Conservation (phyloP, 495 filamentous ascomycete genomes). For the Daldinia concentrica region DNA sequence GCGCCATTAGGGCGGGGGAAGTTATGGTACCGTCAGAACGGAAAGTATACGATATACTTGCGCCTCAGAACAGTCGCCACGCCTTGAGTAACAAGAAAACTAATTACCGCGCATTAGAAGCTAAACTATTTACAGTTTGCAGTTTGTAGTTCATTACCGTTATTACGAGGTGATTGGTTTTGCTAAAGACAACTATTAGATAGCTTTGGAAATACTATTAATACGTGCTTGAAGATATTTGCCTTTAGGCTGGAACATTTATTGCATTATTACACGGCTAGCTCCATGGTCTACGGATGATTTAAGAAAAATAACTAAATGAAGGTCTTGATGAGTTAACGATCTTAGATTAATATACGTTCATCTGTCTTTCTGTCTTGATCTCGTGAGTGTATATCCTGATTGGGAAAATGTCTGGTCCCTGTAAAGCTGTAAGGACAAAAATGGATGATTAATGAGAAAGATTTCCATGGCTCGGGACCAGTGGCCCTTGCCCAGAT, state of each 20-base stretch:
- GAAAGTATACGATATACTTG: constrained; percentile 2
- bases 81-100: neutral
- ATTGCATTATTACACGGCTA: neutral
- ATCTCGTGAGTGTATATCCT: constrained; percentile 21
- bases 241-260: neutral
- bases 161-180: neutral
- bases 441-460: constrained; percentile 40
- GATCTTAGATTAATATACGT: constrained; percentile 10
- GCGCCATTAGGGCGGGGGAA: constrained; percentile 33
- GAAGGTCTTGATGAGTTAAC: constrained; percentile 3
- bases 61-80: neutral
- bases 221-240: neutral
- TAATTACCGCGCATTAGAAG: constrained; percentile 3
- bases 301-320: neutral
- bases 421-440: constrained; percentile 20
- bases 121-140: constrained; percentile 12
- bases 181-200: neutral
- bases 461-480: constrained; percentile 42
- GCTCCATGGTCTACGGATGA: neutral
- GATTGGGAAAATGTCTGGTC: constrained; percentile 23
- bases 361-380: constrained; percentile 11
- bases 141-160: constrained; percentile 4
- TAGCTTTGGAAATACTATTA: neutral
- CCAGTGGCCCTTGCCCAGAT: constrained; percentile 42
- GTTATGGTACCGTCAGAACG: constrained; percentile 14